Evolutionary conservation across 352 stramenopile genomes (phyloP).

Genomic region (Globisporangium acanthophoron): DNA sequence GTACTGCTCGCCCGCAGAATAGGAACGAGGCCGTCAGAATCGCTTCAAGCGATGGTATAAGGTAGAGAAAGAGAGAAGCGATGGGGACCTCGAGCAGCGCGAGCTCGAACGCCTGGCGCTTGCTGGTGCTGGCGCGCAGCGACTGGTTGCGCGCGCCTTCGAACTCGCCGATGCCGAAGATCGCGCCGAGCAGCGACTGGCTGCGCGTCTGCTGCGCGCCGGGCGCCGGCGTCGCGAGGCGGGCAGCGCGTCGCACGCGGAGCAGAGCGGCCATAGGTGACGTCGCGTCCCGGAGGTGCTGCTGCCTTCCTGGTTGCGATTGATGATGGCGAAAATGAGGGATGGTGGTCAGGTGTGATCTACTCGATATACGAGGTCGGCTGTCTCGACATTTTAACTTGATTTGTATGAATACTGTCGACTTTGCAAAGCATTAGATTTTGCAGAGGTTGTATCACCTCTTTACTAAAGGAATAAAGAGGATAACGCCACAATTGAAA

Average conservation of each 20-base stretch:
- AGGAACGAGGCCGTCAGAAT: not conserved
- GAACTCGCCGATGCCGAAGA: slow-evolving; percentile 83
- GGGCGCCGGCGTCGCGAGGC: not conserved
- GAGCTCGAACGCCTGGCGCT: slow-evolving; percentile 66
- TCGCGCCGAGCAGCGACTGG: slow-evolving; percentile 64
- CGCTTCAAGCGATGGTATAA: not conserved
- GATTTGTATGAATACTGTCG: not conserved
- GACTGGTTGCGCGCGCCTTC: slow-evolving; percentile 59
- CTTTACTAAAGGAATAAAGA: too few species aligned
- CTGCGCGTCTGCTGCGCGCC: slow-evolving; percentile 17
- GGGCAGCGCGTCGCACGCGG: not conserved
- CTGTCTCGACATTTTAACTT: not conserved
- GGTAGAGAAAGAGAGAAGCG: not conserved
- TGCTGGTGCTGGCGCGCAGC: slow-evolving; percentile 47
- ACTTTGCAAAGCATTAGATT: too few species aligned
- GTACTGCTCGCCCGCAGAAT: slow-evolving; percentile 31
- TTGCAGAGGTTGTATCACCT: too few species aligned
- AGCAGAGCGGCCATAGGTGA: not conserved
- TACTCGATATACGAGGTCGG: not conserved
- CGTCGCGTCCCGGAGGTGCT: not conserved
- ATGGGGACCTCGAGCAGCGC: slow-evolving; percentile 52
- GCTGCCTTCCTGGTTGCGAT: not conserved
- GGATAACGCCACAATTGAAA: too few species aligned
- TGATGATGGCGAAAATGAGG: not conserved
- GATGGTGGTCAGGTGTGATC: not conserved